These are phyloP conservation scores for Ehretia macrophylla DNA, from an alignment of 257 asterid genomes.

Conservation along the genomic window DNA sequence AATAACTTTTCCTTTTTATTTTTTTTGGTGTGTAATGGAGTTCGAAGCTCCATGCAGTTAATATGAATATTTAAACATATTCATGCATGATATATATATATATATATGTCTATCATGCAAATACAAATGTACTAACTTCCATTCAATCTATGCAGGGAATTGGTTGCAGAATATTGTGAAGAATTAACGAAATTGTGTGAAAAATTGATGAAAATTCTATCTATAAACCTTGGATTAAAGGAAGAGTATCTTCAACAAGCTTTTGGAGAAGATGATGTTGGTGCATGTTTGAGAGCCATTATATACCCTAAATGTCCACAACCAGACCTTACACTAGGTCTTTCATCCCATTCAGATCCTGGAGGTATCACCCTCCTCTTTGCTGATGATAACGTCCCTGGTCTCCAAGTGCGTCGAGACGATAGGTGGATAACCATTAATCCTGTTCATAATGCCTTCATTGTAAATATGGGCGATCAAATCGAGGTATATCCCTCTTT, in stretches of 20 bases:
- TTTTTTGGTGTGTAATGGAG: too few species aligned
- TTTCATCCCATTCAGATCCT: slow-evolving; percentile 86
- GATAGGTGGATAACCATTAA: slow-evolving; percentile 62
- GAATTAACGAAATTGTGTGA: slow-evolving; percentile 51
- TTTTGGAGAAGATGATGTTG: slow-evolving; percentile 59
- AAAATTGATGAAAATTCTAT: slow-evolving; percentile 46
- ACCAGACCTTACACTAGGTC: slow-evolving; percentile 80
- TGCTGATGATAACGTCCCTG: slow-evolving; percentile 65
- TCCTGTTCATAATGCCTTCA: slow-evolving; percentile 64
- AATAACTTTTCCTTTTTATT: too few species aligned
- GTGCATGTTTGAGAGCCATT: slow-evolving; percentile 69
- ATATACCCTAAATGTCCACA: slow-evolving; percentile 94
- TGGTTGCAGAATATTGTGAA: slow-evolving; percentile 49
- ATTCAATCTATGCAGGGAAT: slow-evolving; percentile 31
- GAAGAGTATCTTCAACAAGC: slow-evolving; percentile 53
- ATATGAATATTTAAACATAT: too few species aligned
- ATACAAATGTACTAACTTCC: not conserved
- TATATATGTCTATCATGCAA: not conserved
- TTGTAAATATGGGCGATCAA: slow-evolving; percentile 81
- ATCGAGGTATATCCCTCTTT: slow-evolving; percentile 45
- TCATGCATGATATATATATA: too few species aligned
- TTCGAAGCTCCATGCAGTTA: too few species aligned
- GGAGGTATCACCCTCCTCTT: slow-evolving; percentile 80
- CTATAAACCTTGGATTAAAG: slow-evolving; percentile 54
- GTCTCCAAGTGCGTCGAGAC: slow-evolving; percentile 76